A percentile compares a stretch with the other conserved stretches of the same genome.
phyloP scores from a whole-genome alignment of 257 asterid species.

The Jasminum sambac region DNA sequence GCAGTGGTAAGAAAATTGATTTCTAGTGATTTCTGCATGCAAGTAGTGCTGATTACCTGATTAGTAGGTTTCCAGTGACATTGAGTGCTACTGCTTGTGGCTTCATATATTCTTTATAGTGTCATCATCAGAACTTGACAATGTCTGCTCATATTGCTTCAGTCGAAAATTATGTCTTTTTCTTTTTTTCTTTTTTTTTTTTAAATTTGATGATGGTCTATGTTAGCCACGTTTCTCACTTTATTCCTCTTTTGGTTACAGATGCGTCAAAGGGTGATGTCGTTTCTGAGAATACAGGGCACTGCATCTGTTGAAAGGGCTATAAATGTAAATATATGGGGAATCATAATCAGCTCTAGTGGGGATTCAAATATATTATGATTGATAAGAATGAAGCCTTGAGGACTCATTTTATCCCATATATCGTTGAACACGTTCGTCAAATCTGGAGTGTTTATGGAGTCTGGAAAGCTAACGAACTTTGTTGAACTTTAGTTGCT shows the following conservation, averaged over 20 bases:
- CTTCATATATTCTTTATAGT: background rate
- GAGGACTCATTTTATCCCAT: background rate
- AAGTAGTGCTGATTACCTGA: conserved; percentile 12
- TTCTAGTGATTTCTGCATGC: conserved; percentile 18
- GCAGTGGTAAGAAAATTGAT: conserved; percentile 62
- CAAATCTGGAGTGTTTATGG: background rate
- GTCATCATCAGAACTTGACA: background rate
- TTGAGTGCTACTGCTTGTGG: background rate
- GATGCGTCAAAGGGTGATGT: background rate
- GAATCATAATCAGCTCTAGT: background rate
- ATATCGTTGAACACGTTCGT: background rate
- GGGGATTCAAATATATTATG: background rate
- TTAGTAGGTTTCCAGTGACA: conserved; percentile 15
- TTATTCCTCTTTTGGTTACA: background rate
- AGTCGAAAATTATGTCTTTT: background rate
- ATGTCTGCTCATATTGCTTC: background rate
- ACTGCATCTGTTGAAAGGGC: background rate
- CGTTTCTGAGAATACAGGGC: background rate
- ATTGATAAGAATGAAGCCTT: background rate
- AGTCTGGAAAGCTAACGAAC: conserved; percentile 1
- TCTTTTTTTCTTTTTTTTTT: background rate
- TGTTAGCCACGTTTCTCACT: background rate
- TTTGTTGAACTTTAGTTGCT: background rate
- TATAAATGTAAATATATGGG: background rate
- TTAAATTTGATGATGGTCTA: background rate